A percentile compares a stretch with the other conserved stretches of the same genome.
These are phyloP conservation scores for Bimuria novae-zelandiae DNA, from an alignment of 2,329 filamentous ascomycete species.

Conservation along the genomic window DNA sequence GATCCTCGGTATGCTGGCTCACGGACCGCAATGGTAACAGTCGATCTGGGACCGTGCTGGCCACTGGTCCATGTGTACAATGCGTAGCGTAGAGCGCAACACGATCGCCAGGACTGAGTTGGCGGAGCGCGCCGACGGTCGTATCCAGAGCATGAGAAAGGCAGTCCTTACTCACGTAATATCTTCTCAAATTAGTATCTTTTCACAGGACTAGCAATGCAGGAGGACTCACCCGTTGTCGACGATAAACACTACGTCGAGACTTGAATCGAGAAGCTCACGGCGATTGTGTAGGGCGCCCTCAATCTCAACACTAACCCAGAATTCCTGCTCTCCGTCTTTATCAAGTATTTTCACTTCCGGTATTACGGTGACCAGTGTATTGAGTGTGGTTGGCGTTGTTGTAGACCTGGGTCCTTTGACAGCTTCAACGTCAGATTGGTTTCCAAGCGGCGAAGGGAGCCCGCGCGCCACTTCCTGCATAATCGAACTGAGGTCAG, in stretches of 20 bases:
- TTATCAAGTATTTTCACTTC: slow-evolving; percentile 24
- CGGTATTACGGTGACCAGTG: slow-evolving; percentile 27
- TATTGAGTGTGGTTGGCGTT: slow-evolving; percentile 27
- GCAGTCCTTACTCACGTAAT: slow-evolving; percentile 35
- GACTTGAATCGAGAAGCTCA: slow-evolving; percentile 16
- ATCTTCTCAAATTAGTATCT: slow-evolving; percentile 16
- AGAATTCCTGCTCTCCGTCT: slow-evolving; percentile 26
- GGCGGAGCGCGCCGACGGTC: slow-evolving; percentile 23
- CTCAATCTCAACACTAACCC: slow-evolving; percentile 38
- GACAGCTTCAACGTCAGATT: slow-evolving; percentile 10
- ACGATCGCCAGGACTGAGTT: slow-evolving; percentile 28
- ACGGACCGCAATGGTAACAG: slow-evolving; percentile 26
- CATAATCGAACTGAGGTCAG: slow-evolving; percentile 20
- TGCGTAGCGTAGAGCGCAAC: slow-evolving; percentile 38
- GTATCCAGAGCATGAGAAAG: slow-evolving; percentile 25
- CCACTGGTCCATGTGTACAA: slow-evolving; percentile 33
- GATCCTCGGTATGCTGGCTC: slow-evolving; percentile 19
- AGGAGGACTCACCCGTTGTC: slow-evolving; percentile 42
- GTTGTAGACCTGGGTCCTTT: neutral
- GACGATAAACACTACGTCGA: slow-evolving; percentile 44
- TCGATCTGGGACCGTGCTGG: slow-evolving; percentile 32
- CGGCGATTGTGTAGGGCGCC: slow-evolving; percentile 31
- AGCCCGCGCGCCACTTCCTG: slow-evolving; percentile 21
- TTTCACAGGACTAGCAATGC: neutral
- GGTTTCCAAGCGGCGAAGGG: slow-evolving; percentile 20